Evolutionary conservation across 2,329 filamentous ascomycete species (phyloP), one percentile per base, ranked within the genome.

Genomic region (Drechmeria coniospora): DNA sequence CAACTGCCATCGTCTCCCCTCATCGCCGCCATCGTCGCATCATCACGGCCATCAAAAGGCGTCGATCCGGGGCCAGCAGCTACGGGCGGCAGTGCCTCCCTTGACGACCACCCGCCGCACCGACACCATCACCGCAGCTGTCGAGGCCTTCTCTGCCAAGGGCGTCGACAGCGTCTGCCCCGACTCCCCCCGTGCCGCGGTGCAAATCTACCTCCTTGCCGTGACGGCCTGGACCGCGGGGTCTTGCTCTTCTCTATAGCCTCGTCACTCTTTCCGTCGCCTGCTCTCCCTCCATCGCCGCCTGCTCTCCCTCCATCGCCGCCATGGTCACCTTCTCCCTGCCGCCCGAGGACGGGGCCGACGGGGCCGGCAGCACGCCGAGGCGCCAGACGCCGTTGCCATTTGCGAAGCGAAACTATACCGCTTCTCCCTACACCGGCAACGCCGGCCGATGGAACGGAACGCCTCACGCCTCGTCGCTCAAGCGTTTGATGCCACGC

Each of bases 331-430:
- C 53, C 15, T 56, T 56, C 34, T 43, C 52, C 27, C 38, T 56
- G 15, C 52, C 52, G 18, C 48, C 45, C 26, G 44, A 37, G 25
- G 44, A 52, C 32, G 42, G 36, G 40, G 42, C 43, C 15, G 42
- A 47, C 16, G 37, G 38, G 32, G 37, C 34, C 29, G 47, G 42
- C 29, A 42, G 44, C 42, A 58, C 56, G 15, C 56, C 56, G 22
- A 45, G 44, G 28, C 43, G 56, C 30, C 54, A 54, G 27, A 49
- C 57, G 29, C 50, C 49, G 28, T 45, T 61, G 29, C 53, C 56
- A 16, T 61, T 61, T 37, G 54, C 57, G 32, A 60, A 54, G 42
- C 57, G 57, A 38, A 43, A 44, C 35, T 54, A 51, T 35, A 48
- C 49, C 32, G 49, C 51, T 15, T 57, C 55, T n/a, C 54, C 54